Evolutionary conservation across 768 basidiomycete species (phyloP), one percentile per base, ranked within the genome.

Genomic region (Kondoa subrosea): DNA sequence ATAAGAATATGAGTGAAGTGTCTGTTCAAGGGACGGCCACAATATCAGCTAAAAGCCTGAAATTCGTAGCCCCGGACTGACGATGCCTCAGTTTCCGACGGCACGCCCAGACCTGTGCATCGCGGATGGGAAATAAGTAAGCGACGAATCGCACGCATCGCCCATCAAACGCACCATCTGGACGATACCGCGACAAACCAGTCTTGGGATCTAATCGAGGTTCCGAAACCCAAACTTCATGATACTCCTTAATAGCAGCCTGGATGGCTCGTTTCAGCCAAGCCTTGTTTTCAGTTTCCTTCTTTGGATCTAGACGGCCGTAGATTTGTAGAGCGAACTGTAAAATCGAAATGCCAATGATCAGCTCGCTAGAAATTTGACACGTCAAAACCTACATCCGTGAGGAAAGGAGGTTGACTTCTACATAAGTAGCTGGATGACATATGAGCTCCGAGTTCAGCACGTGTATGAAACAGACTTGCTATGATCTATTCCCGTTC

Each of bases 161-260:
- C n/a, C n/a, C n/a, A n/a, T n/a, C n/a, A n/a, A n/a, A n/a, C n/a
- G n/a, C n/a, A 16, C 95, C 95, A 69, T 87, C 89, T 8, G 93
- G 93, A 31, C 92, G 85, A 78, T 86, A 99, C 61, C 95, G 85
- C 0, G 92, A 95, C 17, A 99, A 83, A 29, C 95, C 93, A 17
- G 91, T 91, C 78, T 88, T 88, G 58, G 87, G 85, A 77, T 99
- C 92, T 73, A 97, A 86, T 27, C 95, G 87, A 30, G 93, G 95
- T 75, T 87, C 85, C 1, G 89, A 87, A 70, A 92, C 86, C 95
- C 95, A 99, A 71, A 97, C 84, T 56, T 88, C 89, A 79, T 99
- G 93, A 76, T 99, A 99, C 76, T 99, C 93, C 79, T 96, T 95
- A 80, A 99, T 91, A 30, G 93, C 93, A 12, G 92, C 92, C 76